Evolutionary conservation across 352 stramenopile species (phyloP).

Genomic region (Globisporangium megalacanthum): DNA sequence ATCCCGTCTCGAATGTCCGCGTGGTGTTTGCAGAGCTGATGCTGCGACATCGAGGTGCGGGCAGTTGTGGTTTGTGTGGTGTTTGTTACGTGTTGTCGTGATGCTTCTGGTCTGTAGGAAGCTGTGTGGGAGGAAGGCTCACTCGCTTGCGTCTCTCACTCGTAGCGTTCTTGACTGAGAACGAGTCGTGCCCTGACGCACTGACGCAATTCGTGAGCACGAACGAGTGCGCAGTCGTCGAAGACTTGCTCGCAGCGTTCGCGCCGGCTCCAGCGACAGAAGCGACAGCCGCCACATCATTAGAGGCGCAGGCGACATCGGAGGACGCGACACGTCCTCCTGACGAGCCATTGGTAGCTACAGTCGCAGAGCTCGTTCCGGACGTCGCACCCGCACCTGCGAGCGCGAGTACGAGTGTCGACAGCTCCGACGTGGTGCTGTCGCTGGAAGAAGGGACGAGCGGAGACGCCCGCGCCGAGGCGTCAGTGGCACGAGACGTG

Average conservation of each 20-base stretch:
- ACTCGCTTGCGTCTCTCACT: background rate
- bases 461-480: no score
- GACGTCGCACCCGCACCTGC: background rate
- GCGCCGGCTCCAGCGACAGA: constrained; percentile 13
- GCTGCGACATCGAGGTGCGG: constrained; percentile 37
- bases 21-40: constrained; percentile 48
- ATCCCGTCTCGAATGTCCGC: constrained; percentile 73
- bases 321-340: background rate
- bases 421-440: no score
- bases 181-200: constrained; percentile 19
- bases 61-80: background rate
- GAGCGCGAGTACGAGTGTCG: background rate
- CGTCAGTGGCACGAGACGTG: no score
- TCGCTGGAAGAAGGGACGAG: no score
- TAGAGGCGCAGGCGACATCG: constrained; percentile 9
- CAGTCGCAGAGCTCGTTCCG: no score
- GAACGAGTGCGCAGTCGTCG: constrained; percentile 17
- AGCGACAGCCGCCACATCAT: background rate
- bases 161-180: constrained; percentile 23
- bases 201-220: constrained; percentile 20
- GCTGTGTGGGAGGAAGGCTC: no score
- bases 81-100: background rate
- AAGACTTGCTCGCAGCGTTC: constrained; percentile 26
- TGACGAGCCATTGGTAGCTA: background rate
- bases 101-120: no score